These are phyloP conservation scores for Nymphaea thermarum DNA, from an alignment of 164 flowering plant species.

Conservation along the genomic window DNA sequence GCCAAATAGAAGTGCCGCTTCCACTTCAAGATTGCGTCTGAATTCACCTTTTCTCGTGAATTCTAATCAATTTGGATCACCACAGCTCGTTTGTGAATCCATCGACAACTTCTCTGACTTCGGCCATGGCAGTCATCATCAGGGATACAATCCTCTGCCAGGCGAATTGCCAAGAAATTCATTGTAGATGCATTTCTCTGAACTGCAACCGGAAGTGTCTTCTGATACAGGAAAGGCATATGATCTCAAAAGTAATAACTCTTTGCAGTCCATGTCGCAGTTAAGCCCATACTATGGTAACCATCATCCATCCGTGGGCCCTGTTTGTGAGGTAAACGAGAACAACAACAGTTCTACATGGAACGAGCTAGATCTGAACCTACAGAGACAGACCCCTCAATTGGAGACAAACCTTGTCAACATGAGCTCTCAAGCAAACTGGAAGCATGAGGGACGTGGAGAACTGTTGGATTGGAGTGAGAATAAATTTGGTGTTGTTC, in stretches of 20 bases:
- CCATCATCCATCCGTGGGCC: not conserved
- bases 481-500: conserved; percentile 4
- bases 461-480: not conserved
- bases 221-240: not conserved
- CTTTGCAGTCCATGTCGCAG: not conserved
- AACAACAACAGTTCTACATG: not conserved
- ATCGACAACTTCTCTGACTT: no score
- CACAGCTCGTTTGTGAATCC: conserved; percentile 1
- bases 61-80: no score
- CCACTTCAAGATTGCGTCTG: no score
- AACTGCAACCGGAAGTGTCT: not conserved
- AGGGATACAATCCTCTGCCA: not conserved
- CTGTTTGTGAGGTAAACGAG: not conserved
- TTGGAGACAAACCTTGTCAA: not conserved
- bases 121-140: not conserved
- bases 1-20: conserved; percentile 11
- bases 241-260: not conserved
- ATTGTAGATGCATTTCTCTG: not conserved
- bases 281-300: not conserved
- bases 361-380: not conserved
- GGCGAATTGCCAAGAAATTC: not conserved
- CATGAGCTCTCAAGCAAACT: not conserved
- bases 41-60: no score
- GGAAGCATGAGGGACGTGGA: not conserved
- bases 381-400: no score